A percentile compares a stretch with the other conserved stretches of the same genome.
Evolutionary conservation across 1,284 basidiomycete species (phyloP).

Genomic region (Tilletiopsis washingtonensis): DNA sequence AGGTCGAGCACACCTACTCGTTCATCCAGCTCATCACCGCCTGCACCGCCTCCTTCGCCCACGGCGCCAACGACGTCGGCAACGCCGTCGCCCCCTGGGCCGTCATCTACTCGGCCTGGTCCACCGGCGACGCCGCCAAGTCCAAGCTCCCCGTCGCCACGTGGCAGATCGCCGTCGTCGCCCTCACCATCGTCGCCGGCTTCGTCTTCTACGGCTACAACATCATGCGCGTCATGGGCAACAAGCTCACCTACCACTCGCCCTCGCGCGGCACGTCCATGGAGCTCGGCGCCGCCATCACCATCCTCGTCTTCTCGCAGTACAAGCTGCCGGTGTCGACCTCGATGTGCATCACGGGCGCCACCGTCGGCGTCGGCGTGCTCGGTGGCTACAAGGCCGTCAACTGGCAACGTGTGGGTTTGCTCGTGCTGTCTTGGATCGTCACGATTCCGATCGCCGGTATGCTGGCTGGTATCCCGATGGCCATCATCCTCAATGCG

Average conservation of each 20-base stretch:
- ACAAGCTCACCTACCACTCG: slow-evolving; percentile 51
- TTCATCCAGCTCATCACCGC: slow-evolving; percentile 54
- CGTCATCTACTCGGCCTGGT: slow-evolving; percentile 48
- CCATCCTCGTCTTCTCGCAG: slow-evolving; percentile 44
- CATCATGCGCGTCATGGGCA: slow-evolving; percentile 49
- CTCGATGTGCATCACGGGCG: slow-evolving; percentile 52
- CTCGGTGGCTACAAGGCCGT: slow-evolving; percentile 49
- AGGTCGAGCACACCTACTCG: slow-evolving; percentile 52
- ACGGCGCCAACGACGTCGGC: slow-evolving; percentile 47
- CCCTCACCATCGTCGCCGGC: slow-evolving; percentile 50
- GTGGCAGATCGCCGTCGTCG: slow-evolving; percentile 52
- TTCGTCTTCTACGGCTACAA: slow-evolving; percentile 50
- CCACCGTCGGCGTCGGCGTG: slow-evolving; percentile 51
- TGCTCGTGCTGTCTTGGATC: slow-evolving; percentile 11
- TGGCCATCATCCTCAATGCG: slow-evolving; percentile 11
- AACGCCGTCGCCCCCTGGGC: slow-evolving; percentile 52
- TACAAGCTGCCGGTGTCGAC: slow-evolving; percentile 49
- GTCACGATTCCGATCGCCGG: slow-evolving; percentile 12
- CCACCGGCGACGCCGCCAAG: slow-evolving; percentile 31
- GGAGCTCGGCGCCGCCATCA: slow-evolving; percentile 52
- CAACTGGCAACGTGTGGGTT: slow-evolving; percentile 44
- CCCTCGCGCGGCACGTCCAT: slow-evolving; percentile 53
- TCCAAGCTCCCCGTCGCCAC: slow-evolving; percentile 48
- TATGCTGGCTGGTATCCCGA: slow-evolving; percentile 9
- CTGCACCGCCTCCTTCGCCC: slow-evolving; percentile 53